phyloP scores from a whole-genome alignment of 768 basidiomycete species.

The Macrolepiota albuminosa region DNA sequence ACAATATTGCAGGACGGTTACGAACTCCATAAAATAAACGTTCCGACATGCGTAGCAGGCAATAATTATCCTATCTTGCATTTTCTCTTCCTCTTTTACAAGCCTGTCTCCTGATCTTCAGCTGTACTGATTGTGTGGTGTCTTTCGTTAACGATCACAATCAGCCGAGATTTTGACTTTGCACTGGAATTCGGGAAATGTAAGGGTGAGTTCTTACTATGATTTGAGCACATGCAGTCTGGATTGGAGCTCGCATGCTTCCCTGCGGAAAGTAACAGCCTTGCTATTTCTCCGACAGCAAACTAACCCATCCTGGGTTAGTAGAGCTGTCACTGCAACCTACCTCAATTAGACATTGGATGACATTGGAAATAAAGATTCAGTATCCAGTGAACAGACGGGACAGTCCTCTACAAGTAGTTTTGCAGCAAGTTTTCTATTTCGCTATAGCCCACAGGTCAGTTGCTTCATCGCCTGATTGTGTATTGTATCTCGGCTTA shows the following conservation, averaged over 20 bases:
- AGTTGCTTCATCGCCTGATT: background rate
- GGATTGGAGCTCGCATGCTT: background rate
- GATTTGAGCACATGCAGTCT: background rate
- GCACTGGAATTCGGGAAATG: background rate
- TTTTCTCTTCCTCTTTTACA: background rate
- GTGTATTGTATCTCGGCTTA: background rate
- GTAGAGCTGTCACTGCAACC: background rate
- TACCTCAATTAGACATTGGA: background rate
- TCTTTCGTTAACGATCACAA: background rate
- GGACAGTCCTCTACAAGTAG: background rate
- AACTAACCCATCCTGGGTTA: background rate
- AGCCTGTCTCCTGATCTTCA: background rate
- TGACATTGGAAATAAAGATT: background rate
- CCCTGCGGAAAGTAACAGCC: background rate
- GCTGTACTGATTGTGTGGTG: background rate
- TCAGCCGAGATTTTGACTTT: background rate
- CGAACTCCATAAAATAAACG: background rate
- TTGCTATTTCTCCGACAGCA: background rate
- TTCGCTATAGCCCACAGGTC: background rate
- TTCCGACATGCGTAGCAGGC: background rate
- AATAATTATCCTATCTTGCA: background rate
- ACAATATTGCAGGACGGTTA: background rate
- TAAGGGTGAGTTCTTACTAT: background rate
- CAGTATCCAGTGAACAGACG: background rate
- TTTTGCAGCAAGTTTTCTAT: background rate